Conservation (phyloP, 345 rosid species). For the Tarenaya hassleriana region DNA sequence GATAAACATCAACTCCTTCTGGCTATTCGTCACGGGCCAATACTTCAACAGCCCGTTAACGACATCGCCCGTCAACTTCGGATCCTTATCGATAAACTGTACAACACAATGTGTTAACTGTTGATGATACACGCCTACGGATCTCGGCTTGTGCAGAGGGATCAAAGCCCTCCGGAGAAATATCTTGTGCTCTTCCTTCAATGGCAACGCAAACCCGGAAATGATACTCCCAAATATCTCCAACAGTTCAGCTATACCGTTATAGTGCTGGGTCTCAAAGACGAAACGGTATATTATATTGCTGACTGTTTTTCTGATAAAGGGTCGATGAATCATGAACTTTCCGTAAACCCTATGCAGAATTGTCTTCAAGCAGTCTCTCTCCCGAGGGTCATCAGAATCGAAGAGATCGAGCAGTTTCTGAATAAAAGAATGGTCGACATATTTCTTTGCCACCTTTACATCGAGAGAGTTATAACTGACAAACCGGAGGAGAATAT, state of each 20-base stretch:
- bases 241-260: conserved; percentile 68
- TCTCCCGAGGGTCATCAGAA: conserved; percentile 77
- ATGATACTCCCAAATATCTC: conserved; percentile 78
- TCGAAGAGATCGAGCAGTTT: conserved; percentile 69
- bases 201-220: conserved; percentile 71
- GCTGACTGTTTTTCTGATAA: conserved; percentile 60
- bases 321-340: conserved; percentile 72
- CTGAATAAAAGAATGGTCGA: conserved; percentile 54
- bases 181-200: conserved; percentile 68
- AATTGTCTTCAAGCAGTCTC: conserved; percentile 70
- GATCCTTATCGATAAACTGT: conserved; percentile 72
- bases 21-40: conserved; percentile 81
- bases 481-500: conserved; percentile 53
- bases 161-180: conserved; percentile 58
- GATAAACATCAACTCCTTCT: conserved; percentile 79
- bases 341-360: conserved; percentile 65
- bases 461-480: conserved; percentile 48
- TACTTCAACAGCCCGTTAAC: conserved; percentile 63
- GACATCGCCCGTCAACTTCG: conserved; percentile 45
- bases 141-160: conserved; percentile 74
- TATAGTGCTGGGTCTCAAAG: conserved; percentile 63
- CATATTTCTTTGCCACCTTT: conserved; percentile 59
- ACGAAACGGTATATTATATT: conserved; percentile 65
- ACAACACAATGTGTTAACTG: conserved; percentile 62
- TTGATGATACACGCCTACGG: conserved; percentile 66